Evolutionary conservation across 345 rosid species (phyloP).

Genomic region (Gossypium sturtianum): DNA sequence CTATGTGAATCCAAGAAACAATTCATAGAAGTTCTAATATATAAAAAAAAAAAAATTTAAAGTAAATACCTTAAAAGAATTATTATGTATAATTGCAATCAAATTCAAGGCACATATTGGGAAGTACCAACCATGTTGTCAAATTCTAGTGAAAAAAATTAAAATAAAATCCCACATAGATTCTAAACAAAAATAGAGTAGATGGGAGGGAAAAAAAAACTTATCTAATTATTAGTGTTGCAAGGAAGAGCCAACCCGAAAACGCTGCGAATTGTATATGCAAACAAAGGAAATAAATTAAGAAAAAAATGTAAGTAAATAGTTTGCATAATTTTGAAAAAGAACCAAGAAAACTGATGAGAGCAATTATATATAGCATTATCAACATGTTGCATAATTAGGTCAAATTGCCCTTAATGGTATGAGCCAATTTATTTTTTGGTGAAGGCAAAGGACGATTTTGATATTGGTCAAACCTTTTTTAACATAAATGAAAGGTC

Average conservation of each 20-base stretch:
- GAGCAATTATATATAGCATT: constrained; percentile 10
- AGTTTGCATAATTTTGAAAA: not conserved
- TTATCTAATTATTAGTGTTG: constrained; percentile 1
- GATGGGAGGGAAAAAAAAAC: not conserved
- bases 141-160: not conserved
- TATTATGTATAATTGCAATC: not conserved
- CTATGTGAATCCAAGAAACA: not conserved
- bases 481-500: not conserved
- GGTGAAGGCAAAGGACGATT: not conserved
- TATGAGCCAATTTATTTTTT: not conserved
- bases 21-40: not conserved
- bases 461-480: not conserved
- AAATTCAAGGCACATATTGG: not conserved
- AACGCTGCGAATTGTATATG: not conserved
- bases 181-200: not conserved
- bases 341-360: constrained; percentile 1
- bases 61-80: not conserved
- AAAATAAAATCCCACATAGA: not conserved
- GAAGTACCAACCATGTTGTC: not conserved
- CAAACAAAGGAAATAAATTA: not conserved
- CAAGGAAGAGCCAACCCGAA: not conserved
- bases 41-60: not conserved
- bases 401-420: not conserved
- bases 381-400: not conserved
- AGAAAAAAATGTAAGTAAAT: not conserved